A percentile compares a stretch with the other conserved stretches of the same genome.
These are phyloP conservation scores for Pyracantha coccinea DNA, from an alignment of 331 rosid species.

Conservation along the genomic window DNA sequence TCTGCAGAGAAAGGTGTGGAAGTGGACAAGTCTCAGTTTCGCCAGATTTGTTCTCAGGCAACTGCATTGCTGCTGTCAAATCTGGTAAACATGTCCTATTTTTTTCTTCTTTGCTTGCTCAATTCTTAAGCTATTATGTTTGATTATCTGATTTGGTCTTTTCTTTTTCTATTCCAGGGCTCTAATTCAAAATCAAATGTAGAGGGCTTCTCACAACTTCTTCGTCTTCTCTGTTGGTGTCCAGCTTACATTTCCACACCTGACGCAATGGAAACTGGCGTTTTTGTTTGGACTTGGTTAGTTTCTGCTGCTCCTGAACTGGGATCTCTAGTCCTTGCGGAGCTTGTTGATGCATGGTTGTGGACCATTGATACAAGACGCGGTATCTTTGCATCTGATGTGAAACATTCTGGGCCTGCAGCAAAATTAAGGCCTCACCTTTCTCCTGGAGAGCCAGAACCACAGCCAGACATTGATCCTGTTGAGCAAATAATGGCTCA, in stretches of 20 bases:
- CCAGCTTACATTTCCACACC: constrained; percentile 92
- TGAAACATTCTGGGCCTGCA: constrained; percentile 74
- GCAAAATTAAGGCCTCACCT: constrained; percentile 93
- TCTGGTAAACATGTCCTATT: constrained; percentile 48
- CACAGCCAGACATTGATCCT: constrained; percentile 54
- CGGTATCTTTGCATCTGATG: constrained; percentile 85
- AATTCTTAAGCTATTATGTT: constrained; percentile 14
- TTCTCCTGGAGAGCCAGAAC: constrained; percentile 87
- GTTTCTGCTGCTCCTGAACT: constrained; percentile 98
- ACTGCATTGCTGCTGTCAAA: constrained; percentile 89
- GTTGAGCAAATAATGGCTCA: constrained; percentile 94
- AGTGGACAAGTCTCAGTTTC: constrained; percentile 83
- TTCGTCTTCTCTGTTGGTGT: constrained; percentile 99
- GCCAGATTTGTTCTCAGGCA: constrained; percentile 95
- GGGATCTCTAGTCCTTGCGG: constrained; percentile 92
- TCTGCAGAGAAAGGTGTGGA: constrained; percentile 84
- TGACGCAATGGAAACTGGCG: constrained; percentile 93
- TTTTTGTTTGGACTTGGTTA: constrained; percentile 97
- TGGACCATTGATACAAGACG: constrained; percentile 98
- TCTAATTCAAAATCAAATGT: constrained; percentile 73
- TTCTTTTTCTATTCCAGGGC: constrained; percentile 43
- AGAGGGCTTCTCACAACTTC: constrained; percentile 97
- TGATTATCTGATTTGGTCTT: constrained; percentile 22
- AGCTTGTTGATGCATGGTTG: constrained; percentile 98
- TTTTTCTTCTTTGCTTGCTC: constrained; percentile 4